These are phyloP conservation scores for Solanum chiquidenum DNA, from an alignment of 257 asterid genomes.

Conservation along the genomic window DNA sequence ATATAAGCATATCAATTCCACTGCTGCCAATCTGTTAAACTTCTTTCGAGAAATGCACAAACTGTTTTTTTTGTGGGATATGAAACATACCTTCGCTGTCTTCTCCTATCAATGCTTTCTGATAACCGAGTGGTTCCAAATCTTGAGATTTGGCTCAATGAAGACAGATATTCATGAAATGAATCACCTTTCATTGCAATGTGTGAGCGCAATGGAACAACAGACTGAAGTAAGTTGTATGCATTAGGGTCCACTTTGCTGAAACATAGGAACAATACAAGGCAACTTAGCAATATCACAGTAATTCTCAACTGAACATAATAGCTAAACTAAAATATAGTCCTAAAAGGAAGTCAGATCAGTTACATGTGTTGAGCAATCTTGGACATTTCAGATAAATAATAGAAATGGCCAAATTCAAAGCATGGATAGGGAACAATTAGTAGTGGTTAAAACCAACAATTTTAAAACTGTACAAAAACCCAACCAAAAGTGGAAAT, in stretches of 20 bases:
- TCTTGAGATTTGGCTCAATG: conserved; percentile 82
- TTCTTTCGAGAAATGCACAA: background rate
- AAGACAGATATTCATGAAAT: conserved; percentile 66
- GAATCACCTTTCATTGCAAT: conserved; percentile 55
- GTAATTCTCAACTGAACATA: background rate
- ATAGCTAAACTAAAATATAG: background rate
- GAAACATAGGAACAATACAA: conserved; percentile 16
- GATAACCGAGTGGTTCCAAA: conserved; percentile 47
- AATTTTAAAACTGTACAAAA: background rate
- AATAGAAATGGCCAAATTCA: background rate
- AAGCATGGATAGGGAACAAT: background rate
- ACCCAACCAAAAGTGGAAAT: background rate
- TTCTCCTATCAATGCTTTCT: conserved; percentile 20
- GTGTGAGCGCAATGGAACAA: conserved; percentile 55
- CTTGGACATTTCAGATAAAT: background rate
- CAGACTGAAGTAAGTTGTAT: conserved; percentile 30
- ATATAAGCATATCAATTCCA: conserved; percentile 5
- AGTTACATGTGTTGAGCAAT: background rate
- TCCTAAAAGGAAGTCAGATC: background rate
- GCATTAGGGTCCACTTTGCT: conserved; percentile 32
- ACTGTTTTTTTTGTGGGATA: background rate
- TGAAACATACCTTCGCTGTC: conserved; percentile 51
- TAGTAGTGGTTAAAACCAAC: background rate
- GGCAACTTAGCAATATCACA: background rate
- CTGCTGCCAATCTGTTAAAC: background rate